A percentile compares a stretch with the other conserved stretches of the same genome.
These are phyloP conservation scores for Polytolypa hystricis DNA, from an alignment of 2,329 filamentous ascomycete genomes.

Conservation along the genomic window DNA sequence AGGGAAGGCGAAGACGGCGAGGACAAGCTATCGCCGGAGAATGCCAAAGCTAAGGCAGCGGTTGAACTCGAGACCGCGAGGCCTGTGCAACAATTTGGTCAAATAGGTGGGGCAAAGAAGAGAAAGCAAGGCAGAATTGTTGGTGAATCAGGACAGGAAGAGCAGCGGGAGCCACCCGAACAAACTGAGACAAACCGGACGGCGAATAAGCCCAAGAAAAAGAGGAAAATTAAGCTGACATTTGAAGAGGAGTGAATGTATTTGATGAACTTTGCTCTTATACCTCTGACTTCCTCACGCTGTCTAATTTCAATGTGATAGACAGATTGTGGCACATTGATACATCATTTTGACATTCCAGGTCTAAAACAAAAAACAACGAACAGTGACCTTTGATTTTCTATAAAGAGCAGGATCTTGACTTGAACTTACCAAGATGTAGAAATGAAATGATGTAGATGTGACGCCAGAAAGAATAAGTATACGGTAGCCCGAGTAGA, in stretches of 20 bases:
- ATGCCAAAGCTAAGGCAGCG: slow-evolving; percentile 1
- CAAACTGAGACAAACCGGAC: slow-evolving; percentile 14
- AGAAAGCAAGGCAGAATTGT: slow-evolving; percentile 33
- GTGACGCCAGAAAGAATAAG: too few species aligned
- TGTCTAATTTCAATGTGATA: too few species aligned
- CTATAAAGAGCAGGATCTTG: too few species aligned
- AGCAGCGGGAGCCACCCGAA: slow-evolving; percentile 9
- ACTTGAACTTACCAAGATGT: too few species aligned
- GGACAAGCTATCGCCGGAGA: slow-evolving; percentile 9
- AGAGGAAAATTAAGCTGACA: slow-evolving; percentile 37
- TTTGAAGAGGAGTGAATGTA: slow-evolving; percentile 36
- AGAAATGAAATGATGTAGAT: too few species aligned
- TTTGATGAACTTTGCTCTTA: too few species aligned
- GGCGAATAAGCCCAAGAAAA: slow-evolving; percentile 26
- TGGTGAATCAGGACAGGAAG: slow-evolving; percentile 27
- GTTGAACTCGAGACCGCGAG: slow-evolving; percentile 5
- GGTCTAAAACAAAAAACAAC: too few species aligned
- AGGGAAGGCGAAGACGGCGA: slow-evolving; percentile 11
- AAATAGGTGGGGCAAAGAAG: slow-evolving; percentile 31
- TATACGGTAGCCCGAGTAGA: too few species aligned
- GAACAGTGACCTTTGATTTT: too few species aligned
- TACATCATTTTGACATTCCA: too few species aligned
- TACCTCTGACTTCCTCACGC: too few species aligned
- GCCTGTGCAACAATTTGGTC: slow-evolving; percentile 27
- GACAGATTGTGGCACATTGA: too few species aligned